phyloP scores from a whole-genome alignment of 176 grass and related monocot species.

The Zizania latifolia region DNA sequence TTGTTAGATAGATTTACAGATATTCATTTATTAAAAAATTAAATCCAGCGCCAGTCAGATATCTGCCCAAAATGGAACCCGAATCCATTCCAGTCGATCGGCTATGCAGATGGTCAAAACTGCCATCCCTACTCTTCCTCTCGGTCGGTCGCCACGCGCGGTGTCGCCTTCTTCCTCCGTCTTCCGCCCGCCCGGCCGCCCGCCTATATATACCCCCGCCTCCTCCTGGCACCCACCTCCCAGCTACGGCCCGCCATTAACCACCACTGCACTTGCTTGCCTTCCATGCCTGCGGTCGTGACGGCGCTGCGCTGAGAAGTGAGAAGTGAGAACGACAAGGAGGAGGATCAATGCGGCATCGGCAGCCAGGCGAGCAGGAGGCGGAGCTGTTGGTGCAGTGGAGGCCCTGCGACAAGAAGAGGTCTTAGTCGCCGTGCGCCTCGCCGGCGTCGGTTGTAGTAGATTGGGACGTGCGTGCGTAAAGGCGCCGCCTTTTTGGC shows the following conservation, averaged over 20 bases:
- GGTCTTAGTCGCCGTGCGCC: slow-evolving; percentile 31
- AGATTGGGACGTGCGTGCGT: background rate
- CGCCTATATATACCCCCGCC: slow-evolving; percentile 23
- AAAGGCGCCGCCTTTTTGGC: background rate
- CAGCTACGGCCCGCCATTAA: background rate
- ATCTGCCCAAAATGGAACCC: too few species aligned
- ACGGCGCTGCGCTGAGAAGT: background rate
- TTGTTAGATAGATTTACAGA: too few species aligned
- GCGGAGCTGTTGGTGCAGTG: slow-evolving; percentile 60
- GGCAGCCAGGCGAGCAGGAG: slow-evolving; percentile 46
- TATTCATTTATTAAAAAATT: too few species aligned
- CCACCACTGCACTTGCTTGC: background rate
- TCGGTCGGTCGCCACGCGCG: background rate
- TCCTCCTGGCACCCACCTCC: too few species aligned
- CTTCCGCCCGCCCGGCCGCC: background rate
- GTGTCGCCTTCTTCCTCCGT: background rate
- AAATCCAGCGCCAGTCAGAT: too few species aligned
- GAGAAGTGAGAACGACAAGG: background rate
- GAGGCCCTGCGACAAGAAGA: slow-evolving; percentile 68
- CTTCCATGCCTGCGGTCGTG: slow-evolving; percentile 18
- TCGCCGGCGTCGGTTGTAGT: background rate
- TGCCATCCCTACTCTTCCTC: too few species aligned
- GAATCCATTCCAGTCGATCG: too few species aligned
- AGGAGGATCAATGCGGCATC: slow-evolving; percentile 38
- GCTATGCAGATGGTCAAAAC: too few species aligned